Evolutionary conservation across 2,329 filamentous ascomycete genomes (phyloP).

Genomic region (Nothophaeocryptopus gaeumannii): DNA sequence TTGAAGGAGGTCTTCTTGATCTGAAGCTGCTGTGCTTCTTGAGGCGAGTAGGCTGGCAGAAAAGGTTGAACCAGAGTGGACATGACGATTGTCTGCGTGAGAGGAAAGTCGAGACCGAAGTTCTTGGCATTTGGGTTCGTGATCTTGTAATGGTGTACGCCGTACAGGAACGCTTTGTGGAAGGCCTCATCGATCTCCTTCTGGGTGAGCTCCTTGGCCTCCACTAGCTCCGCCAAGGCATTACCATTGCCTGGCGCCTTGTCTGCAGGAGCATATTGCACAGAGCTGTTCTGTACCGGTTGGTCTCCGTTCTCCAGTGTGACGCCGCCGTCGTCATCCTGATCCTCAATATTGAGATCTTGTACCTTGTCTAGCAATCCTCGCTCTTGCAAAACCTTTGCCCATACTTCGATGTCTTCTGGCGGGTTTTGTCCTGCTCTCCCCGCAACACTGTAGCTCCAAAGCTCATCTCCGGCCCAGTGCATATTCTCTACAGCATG

Average conservation of each 20-base stretch:
- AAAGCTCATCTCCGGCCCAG: constrained; percentile 68
- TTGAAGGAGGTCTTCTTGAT: constrained; percentile 72
- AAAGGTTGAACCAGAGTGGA: constrained; percentile 64
- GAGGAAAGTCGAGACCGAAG: constrained; percentile 59
- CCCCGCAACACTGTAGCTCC: constrained; percentile 58
- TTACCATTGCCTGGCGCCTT: constrained; percentile 9
- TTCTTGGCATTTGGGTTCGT: constrained; percentile 52
- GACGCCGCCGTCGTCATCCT: constrained; percentile 49
- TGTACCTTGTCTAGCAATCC: constrained; percentile 42
- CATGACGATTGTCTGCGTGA: constrained; percentile 63
- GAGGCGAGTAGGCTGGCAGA: constrained; percentile 57
- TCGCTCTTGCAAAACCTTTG: constrained; percentile 35
- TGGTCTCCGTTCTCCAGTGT: constrained; percentile 29
- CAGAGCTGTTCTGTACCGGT: constrained; percentile 16
- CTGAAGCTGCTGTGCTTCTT: constrained; percentile 57
- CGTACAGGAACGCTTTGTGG: constrained; percentile 62
- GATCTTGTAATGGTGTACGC: constrained; percentile 58
- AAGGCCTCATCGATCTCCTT: constrained; percentile 67
- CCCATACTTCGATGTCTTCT: constrained; percentile 53
- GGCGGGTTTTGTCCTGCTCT: constrained; percentile 54
- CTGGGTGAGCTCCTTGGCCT: constrained; percentile 47
- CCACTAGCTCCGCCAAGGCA: constrained; percentile 21
- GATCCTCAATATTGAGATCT: constrained; percentile 44
- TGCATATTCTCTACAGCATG: constrained; percentile 64
- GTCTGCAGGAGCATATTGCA: constrained; percentile 23